Base-by-base conservation (phyloP, 768 basidiomycete genomes). In the Tricholoma sp. region DNA sequence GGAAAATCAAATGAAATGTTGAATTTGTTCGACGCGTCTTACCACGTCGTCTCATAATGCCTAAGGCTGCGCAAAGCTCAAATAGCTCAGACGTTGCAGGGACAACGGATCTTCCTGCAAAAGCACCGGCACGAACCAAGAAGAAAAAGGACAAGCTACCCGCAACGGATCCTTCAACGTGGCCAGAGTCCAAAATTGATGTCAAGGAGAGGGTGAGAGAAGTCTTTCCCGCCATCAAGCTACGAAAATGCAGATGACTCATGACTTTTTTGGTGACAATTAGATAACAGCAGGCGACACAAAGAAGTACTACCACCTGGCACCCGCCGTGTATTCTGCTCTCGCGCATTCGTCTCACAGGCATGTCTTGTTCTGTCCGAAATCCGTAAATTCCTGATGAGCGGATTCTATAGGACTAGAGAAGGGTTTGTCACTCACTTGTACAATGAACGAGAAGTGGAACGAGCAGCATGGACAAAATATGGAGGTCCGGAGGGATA, bases 381-480 rank as follows among this genome's bases (percentile, higher is more conserved):
- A 45, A 22, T 6, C 5, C 1, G 7, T 19, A 22, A 22, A 45
- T 22, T 45, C 43, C 43, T 45, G n/a, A 19, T 45, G 43, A 45
- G 10, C 11, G 10, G 2, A 19, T 45, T 45, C 43, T 45, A 21
- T 14, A 50, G 49, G 11, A 50, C 49, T 1, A 27, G 4, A 1
- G 0, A 27, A 29, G 49, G 27, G 6, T 29, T 29, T 11, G 14
- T n/a, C 10, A 22, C 12, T 19, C 24, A 31, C 49, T 8, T 50
- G 11, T 65, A 67, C 51, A 60, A 58, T n/a, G 62, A 62, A 52
- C 52, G 58, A 7, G 64, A 64, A 35, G 57, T 68, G 9, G 66
- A 66, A 52, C 60, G 59, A 8, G 58, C 57, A 56, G 67, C 67
- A 3, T 68, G 64, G 66, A 57, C 45, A 47, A 69, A 67, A 50